Percentiles rank a stretch among this genome's conserved stretches.
These are phyloP conservation scores for Salix koriyanagi DNA, from an alignment of 345 rosid species.

Conservation along the genomic window DNA sequence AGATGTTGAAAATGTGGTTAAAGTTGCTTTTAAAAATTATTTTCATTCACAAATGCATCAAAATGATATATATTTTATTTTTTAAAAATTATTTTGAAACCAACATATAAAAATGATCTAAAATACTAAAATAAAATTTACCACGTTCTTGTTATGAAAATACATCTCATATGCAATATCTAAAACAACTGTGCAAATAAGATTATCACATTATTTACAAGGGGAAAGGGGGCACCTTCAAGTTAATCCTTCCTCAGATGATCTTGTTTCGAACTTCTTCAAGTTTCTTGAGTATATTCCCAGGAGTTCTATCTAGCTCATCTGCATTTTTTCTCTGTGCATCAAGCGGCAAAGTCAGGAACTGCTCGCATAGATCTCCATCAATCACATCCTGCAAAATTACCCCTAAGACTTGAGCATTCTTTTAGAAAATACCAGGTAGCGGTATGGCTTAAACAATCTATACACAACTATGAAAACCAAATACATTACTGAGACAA, in stretches of 20 bases:
- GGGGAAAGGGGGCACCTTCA: slow-evolving; percentile 3
- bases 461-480: not conserved
- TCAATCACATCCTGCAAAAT: slow-evolving; percentile 86
- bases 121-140: too few relatives aligned
- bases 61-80: too few relatives aligned
- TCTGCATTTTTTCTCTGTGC: slow-evolving; percentile 87
- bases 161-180: not conserved
- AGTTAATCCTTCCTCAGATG: slow-evolving; percentile 29
- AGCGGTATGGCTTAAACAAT: not conserved
- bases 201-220: not conserved
- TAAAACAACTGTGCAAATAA: not conserved
- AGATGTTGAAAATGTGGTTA: too few relatives aligned
- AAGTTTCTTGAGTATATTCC: slow-evolving; percentile 93
- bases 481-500: not conserved
- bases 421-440: not conserved
- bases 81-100: too few relatives aligned
- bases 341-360: slow-evolving; percentile 76
- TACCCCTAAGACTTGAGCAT: not conserved
- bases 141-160: not conserved
- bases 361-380: slow-evolving; percentile 96
- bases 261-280: slow-evolving; percentile 87
- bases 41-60: too few relatives aligned
- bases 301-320: slow-evolving; percentile 89
- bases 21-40: too few relatives aligned
- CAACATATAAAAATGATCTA: too few relatives aligned